These are phyloP conservation scores for Selaginella tamariscina DNA, from an alignment of 75 land plant species.

Conservation along the genomic window DNA sequence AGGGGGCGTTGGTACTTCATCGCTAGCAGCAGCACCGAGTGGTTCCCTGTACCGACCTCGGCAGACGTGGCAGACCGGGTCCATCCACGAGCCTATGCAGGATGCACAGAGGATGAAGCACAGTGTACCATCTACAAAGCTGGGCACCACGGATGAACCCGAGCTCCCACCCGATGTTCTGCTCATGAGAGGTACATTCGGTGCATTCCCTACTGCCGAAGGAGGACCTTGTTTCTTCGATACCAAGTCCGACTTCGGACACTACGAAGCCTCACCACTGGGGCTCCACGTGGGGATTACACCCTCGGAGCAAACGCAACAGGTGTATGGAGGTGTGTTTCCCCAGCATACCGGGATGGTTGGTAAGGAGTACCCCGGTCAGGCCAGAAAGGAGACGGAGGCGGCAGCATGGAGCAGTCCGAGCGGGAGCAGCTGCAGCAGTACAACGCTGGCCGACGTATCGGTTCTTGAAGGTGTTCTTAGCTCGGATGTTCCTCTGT, in stretches of 20 bases:
- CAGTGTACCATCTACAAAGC: slow-evolving; percentile 18
- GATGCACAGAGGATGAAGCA: not conserved
- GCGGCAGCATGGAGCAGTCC: slow-evolving; percentile 18
- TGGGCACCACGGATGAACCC: slow-evolving; percentile 18
- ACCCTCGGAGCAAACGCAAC: no score
- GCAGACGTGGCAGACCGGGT: not conserved
- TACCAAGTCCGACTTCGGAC: not conserved
- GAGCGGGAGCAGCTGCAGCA: slow-evolving; percentile 23
- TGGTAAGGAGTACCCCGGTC: not conserved
- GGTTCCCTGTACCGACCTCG: not conserved
- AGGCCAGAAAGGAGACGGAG: not conserved
- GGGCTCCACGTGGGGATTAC: not conserved
- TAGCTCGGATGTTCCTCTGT: slow-evolving; percentile 24
- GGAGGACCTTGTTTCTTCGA: not conserved
- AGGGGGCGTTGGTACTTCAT: not conserved
- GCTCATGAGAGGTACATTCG: not conserved
- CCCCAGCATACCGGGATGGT: no score
- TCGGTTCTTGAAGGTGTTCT: slow-evolving; percentile 21
- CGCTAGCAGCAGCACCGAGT: not conserved
- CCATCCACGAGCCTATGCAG: not conserved
- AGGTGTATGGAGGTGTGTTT: no score
- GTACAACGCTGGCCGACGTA: slow-evolving; percentile 10
- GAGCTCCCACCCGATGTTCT: not conserved
- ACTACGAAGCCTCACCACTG: slow-evolving; percentile 2
- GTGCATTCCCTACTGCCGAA: no score